Evolutionary conservation across 139 green algal genomes (phyloP).

Genomic region (Chlorella vulgaris): DNA sequence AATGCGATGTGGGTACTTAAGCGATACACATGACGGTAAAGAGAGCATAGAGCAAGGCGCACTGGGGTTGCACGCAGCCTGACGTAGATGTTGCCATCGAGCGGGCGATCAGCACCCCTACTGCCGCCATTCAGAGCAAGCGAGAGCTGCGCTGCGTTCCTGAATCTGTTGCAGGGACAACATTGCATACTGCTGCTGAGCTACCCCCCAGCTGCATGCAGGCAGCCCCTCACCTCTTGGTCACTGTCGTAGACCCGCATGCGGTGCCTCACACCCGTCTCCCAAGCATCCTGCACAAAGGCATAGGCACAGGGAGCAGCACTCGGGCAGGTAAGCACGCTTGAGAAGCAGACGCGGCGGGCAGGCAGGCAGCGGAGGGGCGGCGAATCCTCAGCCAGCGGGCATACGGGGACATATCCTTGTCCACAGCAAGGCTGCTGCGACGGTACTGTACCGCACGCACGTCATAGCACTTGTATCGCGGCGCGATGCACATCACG

Average conservation of each 20-base stretch:
- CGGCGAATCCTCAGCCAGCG: no score
- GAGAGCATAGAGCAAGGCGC: no score
- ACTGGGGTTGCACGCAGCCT: no score
- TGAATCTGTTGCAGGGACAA: no score
- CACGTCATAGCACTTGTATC: conserved; percentile 77
- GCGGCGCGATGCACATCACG: conserved; percentile 87
- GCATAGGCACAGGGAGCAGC: neutral
- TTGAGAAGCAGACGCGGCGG: no score
- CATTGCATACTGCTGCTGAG: no score
- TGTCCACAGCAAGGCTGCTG: neutral
- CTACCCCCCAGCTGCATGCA: neutral
- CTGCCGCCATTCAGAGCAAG: neutral
- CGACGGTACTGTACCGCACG: neutral
- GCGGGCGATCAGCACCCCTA: neutral
- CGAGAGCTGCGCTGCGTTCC: no score
- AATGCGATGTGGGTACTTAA: neutral
- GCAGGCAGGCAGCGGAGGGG: no score
- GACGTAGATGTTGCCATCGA: neutral
- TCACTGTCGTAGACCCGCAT: conserved; percentile 67
- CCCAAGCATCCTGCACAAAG: conserved; percentile 53
- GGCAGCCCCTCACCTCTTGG: conserved; percentile 63
- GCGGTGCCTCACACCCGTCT: conserved; percentile 74
- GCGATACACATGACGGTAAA: no score
- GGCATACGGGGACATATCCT: no score
- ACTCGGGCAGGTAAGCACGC: no score